Evolutionary conservation across 805 yeast genomes (phyloP), one percentile per base, ranked within the genome.

Genomic region (Candida piceae): DNA sequence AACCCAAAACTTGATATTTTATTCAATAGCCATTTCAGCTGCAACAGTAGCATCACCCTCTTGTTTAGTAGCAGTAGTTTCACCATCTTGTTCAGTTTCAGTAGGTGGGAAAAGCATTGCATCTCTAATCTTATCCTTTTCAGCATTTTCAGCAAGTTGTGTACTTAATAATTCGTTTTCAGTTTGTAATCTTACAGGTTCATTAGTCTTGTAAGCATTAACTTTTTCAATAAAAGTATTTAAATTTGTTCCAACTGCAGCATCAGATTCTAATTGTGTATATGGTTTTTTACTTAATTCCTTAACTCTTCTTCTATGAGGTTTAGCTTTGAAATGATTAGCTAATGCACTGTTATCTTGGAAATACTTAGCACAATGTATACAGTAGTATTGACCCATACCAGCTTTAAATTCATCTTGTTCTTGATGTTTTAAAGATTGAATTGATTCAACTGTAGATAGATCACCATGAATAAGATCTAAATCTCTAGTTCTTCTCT

Each of bases 331-430:
- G 44, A 72, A 63, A 64, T 93, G 99, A 11, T 80, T 70, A 42
- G 76, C 77, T 38, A 85, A 68, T 7, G 95, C 83, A 22, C 63
- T 58, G 31, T 83, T 87, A 39, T 80, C 79, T 57, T 89, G 96
- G 54, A 78, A 87, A 62, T 93, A 87, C 57, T 82, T 84, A 33
- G 95, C 94, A 69, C 99, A 93, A 46, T 88, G 95, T 36, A 93
- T 72, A 62, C 97, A 93, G 61, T 86, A 93, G 62, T 76, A 82
- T 62, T 93, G 97, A 12, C 96, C 99, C 47, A 93, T 65, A 1
- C 99, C 99, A 1, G 97, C 89, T 55, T 82, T 81, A 30, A 79
- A 76, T 63, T 90, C 97, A 60, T 90, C 96, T 39, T 84, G 60
- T 5, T 86, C 84, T 62, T 90, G 97, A 57, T 84, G 80, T 56